Conservation (phyloP, 1,284 basidiomycete species). For the Pseudozyma sp. region DNA sequence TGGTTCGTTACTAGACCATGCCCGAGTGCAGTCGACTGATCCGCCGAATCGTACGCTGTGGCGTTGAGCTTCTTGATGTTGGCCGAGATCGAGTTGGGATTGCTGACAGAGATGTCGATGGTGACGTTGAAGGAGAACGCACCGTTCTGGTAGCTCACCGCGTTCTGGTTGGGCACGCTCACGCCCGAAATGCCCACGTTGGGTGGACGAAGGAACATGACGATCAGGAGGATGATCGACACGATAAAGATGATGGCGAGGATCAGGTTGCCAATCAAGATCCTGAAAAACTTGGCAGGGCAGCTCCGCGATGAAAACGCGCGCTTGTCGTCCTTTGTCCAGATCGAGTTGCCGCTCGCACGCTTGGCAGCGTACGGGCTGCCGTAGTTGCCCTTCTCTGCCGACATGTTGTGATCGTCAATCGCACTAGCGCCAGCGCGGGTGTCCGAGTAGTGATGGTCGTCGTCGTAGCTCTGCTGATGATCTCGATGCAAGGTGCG, state of each 20-base stretch:
- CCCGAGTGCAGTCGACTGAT: constrained; percentile 49
- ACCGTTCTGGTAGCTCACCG: constrained; percentile 43
- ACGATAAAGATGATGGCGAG: constrained; percentile 57
- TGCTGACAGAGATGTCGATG: constrained; percentile 60
- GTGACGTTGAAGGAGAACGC: constrained; percentile 58
- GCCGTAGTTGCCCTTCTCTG: constrained; percentile 29
- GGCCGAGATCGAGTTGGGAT: constrained; percentile 66
- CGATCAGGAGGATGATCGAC: constrained; percentile 58
- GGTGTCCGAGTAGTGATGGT: constrained; percentile 16
- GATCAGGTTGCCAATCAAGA: constrained; percentile 59
- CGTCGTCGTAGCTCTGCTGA: constrained; percentile 2
- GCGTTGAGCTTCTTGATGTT: constrained; percentile 57
- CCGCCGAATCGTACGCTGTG: constrained; percentile 51
- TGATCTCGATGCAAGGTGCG: constrained; percentile 14
- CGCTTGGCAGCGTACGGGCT: constrained; percentile 32
- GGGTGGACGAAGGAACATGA: constrained; percentile 63
- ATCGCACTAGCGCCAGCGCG: constrained; percentile 16
- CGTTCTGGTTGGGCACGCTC: constrained; percentile 32
- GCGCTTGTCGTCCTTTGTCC: constrained; percentile 58
- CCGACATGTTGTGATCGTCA: constrained; percentile 17
- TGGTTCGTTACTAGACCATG: constrained; percentile 71
- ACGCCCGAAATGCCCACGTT: constrained; percentile 59
- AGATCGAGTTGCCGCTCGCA: constrained; percentile 60
- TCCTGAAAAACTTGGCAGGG: constrained; percentile 57
- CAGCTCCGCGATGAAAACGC: constrained; percentile 52